Percentiles rank a stretch among this genome's conserved stretches.
Evolutionary conservation across 2,329 filamentous ascomycete genomes (phyloP).

Genomic region (Claviceps sp.): DNA sequence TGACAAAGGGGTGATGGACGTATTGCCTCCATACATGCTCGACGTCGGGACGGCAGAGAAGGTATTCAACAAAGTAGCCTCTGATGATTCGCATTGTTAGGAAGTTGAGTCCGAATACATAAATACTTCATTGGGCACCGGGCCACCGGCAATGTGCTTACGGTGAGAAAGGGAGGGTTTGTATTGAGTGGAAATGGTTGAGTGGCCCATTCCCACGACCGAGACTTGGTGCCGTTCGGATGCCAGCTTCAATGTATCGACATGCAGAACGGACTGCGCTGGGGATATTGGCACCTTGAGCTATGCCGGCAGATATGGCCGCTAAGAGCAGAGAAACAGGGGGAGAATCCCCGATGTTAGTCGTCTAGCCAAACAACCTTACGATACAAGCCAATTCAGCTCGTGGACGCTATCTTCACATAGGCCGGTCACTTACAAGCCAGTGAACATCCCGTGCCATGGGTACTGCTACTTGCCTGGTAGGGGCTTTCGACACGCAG

Average conservation of each 20-base stretch:
- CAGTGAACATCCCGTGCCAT: slow-evolving; percentile 88
- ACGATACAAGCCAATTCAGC: neutral
- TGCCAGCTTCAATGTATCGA: slow-evolving; percentile 58
- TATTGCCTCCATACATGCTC: slow-evolving; percentile 59
- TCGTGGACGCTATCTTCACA: neutral
- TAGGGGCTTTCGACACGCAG: slow-evolving; percentile 58
- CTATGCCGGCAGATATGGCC: slow-evolving; percentile 61
- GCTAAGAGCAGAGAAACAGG: slow-evolving; percentile 25
- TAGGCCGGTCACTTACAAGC: slow-evolving; percentile 48
- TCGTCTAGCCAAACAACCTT: neutral
- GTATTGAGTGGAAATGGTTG: slow-evolving; percentile 65
- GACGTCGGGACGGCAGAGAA: slow-evolving; percentile 65
- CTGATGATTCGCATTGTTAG: slow-evolving; percentile 22
- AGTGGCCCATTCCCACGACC: slow-evolving; percentile 59
- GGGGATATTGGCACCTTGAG: slow-evolving; percentile 41
- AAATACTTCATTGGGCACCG: neutral
- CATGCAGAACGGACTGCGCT: slow-evolving; percentile 54
- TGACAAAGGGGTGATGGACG: slow-evolving; percentile 71
- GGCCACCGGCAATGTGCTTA: slow-evolving; percentile 17
- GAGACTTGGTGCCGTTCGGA: slow-evolving; percentile 47
- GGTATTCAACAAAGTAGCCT: slow-evolving; percentile 71
- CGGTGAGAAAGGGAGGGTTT: slow-evolving; percentile 55
- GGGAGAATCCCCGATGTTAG: neutral
- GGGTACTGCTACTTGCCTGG: slow-evolving; percentile 64
- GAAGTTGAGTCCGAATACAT: neutral